Evolutionary conservation across 2,329 filamentous ascomycete genomes (phyloP).

Genomic region (Capronia epimyces): DNA sequence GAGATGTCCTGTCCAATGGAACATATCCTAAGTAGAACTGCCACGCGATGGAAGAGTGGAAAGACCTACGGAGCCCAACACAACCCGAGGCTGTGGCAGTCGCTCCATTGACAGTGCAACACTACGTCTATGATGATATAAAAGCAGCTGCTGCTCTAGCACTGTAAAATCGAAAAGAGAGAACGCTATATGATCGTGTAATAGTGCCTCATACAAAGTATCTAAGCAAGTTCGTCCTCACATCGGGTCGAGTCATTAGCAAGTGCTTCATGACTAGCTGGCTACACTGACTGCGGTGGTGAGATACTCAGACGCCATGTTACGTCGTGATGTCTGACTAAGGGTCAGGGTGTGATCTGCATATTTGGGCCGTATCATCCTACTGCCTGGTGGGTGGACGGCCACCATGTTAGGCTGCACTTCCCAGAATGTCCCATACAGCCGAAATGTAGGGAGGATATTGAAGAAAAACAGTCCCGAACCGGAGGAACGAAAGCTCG

Average conservation of each 20-base stretch:
- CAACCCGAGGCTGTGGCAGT: too few species aligned
- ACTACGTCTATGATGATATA: too few species aligned
- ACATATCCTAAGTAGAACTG: too few species aligned
- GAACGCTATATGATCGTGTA: too few species aligned
- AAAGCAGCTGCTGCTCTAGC: too few species aligned
- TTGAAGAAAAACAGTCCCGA: background rate
- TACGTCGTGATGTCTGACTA: background rate
- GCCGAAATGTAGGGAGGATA: background rate
- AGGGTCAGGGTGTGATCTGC: background rate
- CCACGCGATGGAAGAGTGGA: too few species aligned
- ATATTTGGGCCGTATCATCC: background rate
- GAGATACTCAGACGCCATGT: background rate
- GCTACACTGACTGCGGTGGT: background rate
- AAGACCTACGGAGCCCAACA: too few species aligned
- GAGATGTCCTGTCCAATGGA: too few species aligned
- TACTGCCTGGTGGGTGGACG: background rate
- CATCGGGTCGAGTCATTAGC: background rate
- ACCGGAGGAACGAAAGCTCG: background rate
- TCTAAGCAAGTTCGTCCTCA: too few species aligned
- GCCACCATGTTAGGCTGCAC: background rate
- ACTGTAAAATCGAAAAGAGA: too few species aligned
- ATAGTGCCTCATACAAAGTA: too few species aligned
- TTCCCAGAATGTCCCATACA: background rate
- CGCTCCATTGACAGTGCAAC: too few species aligned
- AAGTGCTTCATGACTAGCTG: background rate